Percentiles rank a stretch among this genome's conserved stretches.
These are phyloP conservation scores for Fusarium sp. DNA, from an alignment of 2,329 filamentous ascomycete genomes.

Conservation along the genomic window DNA sequence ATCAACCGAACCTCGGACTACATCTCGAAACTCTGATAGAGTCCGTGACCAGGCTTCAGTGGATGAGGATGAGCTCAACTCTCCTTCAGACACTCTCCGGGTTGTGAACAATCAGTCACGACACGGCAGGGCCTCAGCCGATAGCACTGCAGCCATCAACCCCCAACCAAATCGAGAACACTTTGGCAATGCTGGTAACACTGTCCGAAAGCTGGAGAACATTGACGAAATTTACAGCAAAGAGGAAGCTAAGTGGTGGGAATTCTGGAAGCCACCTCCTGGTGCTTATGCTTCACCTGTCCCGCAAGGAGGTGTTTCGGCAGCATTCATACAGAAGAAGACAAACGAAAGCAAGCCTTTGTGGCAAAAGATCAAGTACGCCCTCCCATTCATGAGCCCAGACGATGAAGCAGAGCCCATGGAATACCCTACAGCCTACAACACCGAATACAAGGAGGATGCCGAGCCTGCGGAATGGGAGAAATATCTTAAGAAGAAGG, in stretches of 20 bases:
- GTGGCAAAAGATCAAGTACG: slow-evolving; percentile 60
- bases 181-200: neutral
- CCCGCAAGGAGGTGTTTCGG: slow-evolving; percentile 63
- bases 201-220: rapidly evolving
- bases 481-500: slow-evolving; percentile 80
- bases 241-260: slow-evolving; percentile 62
- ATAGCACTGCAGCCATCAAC: slow-evolving; percentile 46
- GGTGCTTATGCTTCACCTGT: slow-evolving; percentile 70
- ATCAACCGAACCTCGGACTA: neutral
- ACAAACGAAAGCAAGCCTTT: slow-evolving; percentile 56
- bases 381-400: slow-evolving; percentile 59
- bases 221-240: neutral
- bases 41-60: slow-evolving; percentile 41
- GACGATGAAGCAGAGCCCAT: slow-evolving; percentile 51
- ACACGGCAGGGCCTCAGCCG: slow-evolving; percentile 50
- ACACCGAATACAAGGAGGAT: slow-evolving; percentile 65
- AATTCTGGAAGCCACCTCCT: slow-evolving; percentile 72
- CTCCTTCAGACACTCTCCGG: slow-evolving; percentile 45
- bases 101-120: slow-evolving; percentile 49
- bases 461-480: slow-evolving; percentile 78
- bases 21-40: slow-evolving; percentile 41
- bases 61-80: slow-evolving; percentile 44
- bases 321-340: slow-evolving; percentile 44
- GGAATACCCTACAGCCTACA: slow-evolving; percentile 71
- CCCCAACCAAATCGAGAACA: neutral